Evolutionary conservation across 805 yeast genomes (phyloP).

Genomic region (Starmerella sirachaensis): DNA sequence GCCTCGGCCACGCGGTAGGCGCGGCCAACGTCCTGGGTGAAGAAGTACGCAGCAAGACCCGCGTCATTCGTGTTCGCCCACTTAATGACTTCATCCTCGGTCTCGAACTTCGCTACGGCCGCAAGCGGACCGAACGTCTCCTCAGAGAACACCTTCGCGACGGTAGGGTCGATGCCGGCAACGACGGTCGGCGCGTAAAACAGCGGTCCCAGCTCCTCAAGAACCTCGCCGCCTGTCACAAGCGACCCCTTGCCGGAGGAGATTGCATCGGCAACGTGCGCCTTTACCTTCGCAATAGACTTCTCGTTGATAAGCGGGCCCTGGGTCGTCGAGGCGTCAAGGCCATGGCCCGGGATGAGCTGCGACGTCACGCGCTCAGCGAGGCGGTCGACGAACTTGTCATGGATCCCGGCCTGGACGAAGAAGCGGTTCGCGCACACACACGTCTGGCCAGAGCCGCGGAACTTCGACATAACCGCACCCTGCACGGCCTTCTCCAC

Average conservation of each 20-base stretch:
- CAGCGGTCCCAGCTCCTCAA: slow-evolving; percentile 45
- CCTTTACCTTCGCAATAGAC: slow-evolving; percentile 48
- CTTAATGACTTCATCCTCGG: slow-evolving; percentile 52
- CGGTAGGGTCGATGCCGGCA: slow-evolving; percentile 41
- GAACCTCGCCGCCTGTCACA: slow-evolving; percentile 46
- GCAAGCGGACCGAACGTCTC: slow-evolving; percentile 79
- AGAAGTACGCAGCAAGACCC: slow-evolving; percentile 72
- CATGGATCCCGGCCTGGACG: slow-evolving; percentile 54
- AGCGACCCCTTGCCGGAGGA: slow-evolving; percentile 48
- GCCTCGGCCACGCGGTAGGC: slow-evolving; percentile 53
- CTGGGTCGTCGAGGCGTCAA: slow-evolving; percentile 47
- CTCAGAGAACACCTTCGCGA: slow-evolving; percentile 47
- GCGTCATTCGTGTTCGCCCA: slow-evolving; percentile 56
- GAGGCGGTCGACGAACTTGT: slow-evolving; percentile 42
- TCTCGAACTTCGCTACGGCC: slow-evolving; percentile 49
- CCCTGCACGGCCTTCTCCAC: slow-evolving; percentile 55
- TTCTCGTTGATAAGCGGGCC: slow-evolving; percentile 63
- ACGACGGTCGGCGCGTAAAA: slow-evolving; percentile 61
- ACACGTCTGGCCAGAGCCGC: slow-evolving; percentile 74
- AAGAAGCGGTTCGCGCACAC: slow-evolving; percentile 65
- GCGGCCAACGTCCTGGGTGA: slow-evolving; percentile 42
- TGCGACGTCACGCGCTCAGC: slow-evolving; percentile 33
- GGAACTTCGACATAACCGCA: slow-evolving; percentile 53
- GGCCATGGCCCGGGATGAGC: slow-evolving; percentile 51
- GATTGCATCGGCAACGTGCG: slow-evolving; percentile 56